Evolutionary conservation across 2,329 filamentous ascomycete species (phyloP).

Genomic region (Alternaria sp.): DNA sequence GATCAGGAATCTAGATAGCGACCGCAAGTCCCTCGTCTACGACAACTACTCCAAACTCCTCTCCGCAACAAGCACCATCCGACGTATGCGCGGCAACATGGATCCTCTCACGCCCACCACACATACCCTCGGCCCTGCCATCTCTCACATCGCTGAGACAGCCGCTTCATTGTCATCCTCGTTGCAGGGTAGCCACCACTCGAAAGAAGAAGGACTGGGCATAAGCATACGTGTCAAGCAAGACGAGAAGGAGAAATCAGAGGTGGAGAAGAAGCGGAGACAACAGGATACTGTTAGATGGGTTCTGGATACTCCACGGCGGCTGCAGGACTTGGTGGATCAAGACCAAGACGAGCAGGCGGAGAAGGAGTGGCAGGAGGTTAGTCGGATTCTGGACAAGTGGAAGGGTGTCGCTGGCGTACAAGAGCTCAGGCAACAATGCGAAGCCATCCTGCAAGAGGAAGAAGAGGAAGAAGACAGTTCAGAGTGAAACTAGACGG

Average conservation of each 20-base stretch:
- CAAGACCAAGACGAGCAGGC: slow-evolving; percentile 70
- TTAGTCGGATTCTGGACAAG: slow-evolving; percentile 52
- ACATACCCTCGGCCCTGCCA: slow-evolving; percentile 75
- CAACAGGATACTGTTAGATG: slow-evolving; percentile 68
- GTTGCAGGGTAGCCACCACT: slow-evolving; percentile 42
- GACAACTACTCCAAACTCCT: slow-evolving; percentile 99
- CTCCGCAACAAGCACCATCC: slow-evolving; percentile 93
- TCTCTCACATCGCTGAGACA: slow-evolving; percentile 76
- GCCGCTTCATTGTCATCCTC: slow-evolving; percentile 54
- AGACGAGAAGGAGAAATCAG: slow-evolving; percentile 27
- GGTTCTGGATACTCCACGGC: slow-evolving; percentile 68
- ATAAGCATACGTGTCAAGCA: slow-evolving; percentile 36
- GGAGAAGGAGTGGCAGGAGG: slow-evolving; percentile 58
- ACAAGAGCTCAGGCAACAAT: slow-evolving; percentile 51
- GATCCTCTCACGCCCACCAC: slow-evolving; percentile 78
- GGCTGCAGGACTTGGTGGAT: slow-evolving; percentile 65
- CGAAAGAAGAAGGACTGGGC: slow-evolving; percentile 36
- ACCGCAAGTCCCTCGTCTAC: slow-evolving; percentile 96
- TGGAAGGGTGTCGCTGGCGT: slow-evolving; percentile 58
- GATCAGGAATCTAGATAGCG: slow-evolving; percentile 88
- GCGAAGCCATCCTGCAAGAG: slow-evolving; percentile 46
- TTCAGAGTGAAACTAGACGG: slow-evolving; percentile 29
- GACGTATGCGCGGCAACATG: slow-evolving; percentile 85
- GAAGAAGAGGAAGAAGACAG: slow-evolving; percentile 32
- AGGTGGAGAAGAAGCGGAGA: slow-evolving; percentile 48